Base-by-base conservation (phyloP, 352 stramenopile species). In the Hyaloperonospora brassicae region DNA sequence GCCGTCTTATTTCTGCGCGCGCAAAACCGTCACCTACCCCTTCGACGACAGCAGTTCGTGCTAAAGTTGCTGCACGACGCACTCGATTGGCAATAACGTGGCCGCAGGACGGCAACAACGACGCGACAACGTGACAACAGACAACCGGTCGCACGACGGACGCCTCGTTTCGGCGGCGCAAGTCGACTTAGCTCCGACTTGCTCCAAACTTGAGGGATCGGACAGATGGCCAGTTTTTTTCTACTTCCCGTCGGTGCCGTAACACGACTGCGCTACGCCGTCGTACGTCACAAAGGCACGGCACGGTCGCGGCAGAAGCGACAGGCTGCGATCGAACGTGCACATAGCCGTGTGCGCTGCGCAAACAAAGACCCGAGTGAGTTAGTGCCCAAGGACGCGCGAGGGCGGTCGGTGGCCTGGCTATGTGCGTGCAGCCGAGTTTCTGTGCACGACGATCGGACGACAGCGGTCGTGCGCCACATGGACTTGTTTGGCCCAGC, bases 391-490 rank as follows among this genome's bases (percentile, higher is more conserved):
- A n/a, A n/a, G n/a, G n/a, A n/a, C n/a, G 56, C 56, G 1, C 41
- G 35, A 66, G 38, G 42, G 53, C 53, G 53, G 2, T n/a, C 14
- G 10, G 5, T 0, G 8, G 31, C 5, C n/a, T 40, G 23, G 25
- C 45, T 45, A 39, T 59, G 49, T 45, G 2, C 31, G 7, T 9
- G 0, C 23, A 31, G 45, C 44, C 50, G 48, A 23, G 48, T 55
- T 22, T 56, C 40, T 65, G 58, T 45, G 23, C 58, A 41, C 30
- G n/a, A 17, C 59, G 55, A 67, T 57, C 45, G 31, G 52, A 67
- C 60, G 50, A 67, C 50, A 31, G 25, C 17, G 39, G 43, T 50
- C 46, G 60, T 40, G 24, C 48, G 55, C 45, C 24, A 63, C 50
- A 67, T 53, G 21, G 54, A 55, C 59, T 54, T 57, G 40, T 5